Conservation (phyloP, 345 rosid genomes). For the Capsella bursapastoris region DNA sequence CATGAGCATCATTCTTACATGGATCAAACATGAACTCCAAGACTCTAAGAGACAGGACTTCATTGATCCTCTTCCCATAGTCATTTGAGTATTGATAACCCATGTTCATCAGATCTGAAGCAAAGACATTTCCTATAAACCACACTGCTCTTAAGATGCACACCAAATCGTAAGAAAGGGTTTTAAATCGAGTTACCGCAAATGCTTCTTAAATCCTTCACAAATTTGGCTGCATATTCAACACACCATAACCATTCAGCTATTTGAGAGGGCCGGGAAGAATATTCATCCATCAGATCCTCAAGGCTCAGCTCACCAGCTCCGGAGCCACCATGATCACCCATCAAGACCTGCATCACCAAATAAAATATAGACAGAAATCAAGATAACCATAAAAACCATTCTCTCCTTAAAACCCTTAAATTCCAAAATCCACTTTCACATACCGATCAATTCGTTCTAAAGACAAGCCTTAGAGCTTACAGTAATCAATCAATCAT, state of each 20-base stretch:
- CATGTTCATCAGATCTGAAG: slow-evolving; percentile 41
- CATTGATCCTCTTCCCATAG: slow-evolving; percentile 39
- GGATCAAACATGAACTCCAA: slow-evolving; percentile 43
- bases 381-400: not conserved
- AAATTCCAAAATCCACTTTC: slow-evolving; percentile 12
- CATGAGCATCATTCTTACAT: not conserved
- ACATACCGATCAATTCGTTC: slow-evolving; percentile 20
- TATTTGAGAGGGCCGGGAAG: slow-evolving; percentile 35
- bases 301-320: slow-evolving; percentile 31
- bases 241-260: slow-evolving; percentile 45
- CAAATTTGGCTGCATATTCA: slow-evolving; percentile 40
- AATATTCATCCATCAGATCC: slow-evolving; percentile 32
- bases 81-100: slow-evolving; percentile 31
- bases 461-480: not conserved
- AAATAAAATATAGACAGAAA: not conserved
- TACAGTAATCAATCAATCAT: not conserved
- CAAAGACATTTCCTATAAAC: slow-evolving; percentile 6
- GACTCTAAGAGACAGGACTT: slow-evolving; percentile 39
- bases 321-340: slow-evolving; percentile 30
- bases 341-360: slow-evolving; percentile 31
- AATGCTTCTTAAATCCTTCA: slow-evolving; percentile 34
- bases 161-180: slow-evolving; percentile 5
- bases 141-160: not conserved
- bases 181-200: slow-evolving; percentile 27
- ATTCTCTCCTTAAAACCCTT: not conserved